Evolutionary conservation across 306 rosid species (phyloP), one percentile per base, ranked within the genome.

Genomic region (Begonia masoniana): DNA sequence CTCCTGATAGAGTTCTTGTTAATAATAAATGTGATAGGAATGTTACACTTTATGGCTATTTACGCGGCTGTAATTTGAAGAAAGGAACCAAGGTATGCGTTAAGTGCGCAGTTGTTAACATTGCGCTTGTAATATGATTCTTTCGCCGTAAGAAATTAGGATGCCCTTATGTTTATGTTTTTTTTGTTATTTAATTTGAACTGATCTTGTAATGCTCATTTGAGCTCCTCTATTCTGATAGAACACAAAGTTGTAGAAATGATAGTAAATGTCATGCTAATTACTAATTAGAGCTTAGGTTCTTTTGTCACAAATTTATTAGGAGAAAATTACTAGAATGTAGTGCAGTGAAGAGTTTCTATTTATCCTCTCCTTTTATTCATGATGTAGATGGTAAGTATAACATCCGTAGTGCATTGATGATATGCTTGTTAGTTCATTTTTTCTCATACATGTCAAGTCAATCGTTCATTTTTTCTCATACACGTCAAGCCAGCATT

Each of bases 11-110:
- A 75, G 83, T 78, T 65, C 84, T 62, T 26, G 58, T 52, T 68
- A 78, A 83, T 75, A 64, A 68, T 50, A 91, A 85, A 73, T 82
- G 94, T 63, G 92, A 85, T 65, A 76, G 97, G 71, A 85, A 83
- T 60, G 64, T 85, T 76, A 83, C 82, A 54, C 79, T 91, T 58
- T 91, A 85, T 65, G 97, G 97, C 36, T 91, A 91, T 74, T 79
- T 85, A 61, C 83, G 96, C 54, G 97, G 95, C 12, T 85, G 97
- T 73, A 85, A 76, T 71, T 61, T 91, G 80, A 91, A 83, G 70
- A 78, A 56, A 66, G 94, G 82, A 62, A 76, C 78, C 64, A 91
- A 91, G 97, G 96, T 91, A 57, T 24, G 73, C 56, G 56, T 58
- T 55, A 8, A 12, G 21, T 61, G 56, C 24, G n/a, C 46, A 17